These are phyloP conservation scores for Neurospora pannonica DNA, from an alignment of 495 filamentous ascomycete species.

Conservation along the genomic window DNA sequence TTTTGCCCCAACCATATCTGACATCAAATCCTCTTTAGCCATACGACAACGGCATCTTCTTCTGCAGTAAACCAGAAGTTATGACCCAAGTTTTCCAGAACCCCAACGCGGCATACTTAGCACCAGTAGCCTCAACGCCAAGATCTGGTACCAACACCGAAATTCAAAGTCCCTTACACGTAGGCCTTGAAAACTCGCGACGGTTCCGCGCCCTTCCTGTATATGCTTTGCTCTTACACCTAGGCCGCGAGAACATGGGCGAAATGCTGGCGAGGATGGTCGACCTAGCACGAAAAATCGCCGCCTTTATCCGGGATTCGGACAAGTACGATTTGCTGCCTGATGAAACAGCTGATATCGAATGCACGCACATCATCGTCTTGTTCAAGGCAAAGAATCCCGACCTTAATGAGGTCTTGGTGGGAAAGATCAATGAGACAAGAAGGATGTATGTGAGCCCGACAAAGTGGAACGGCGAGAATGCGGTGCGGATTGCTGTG, in stretches of 20 bases:
- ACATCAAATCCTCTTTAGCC: conserved; percentile 36
- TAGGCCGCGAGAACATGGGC: conserved; percentile 61
- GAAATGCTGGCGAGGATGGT: conserved; percentile 67
- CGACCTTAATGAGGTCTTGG: conserved; percentile 53
- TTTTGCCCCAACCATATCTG: neutral
- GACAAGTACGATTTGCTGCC: conserved; percentile 60
- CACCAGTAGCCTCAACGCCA: conserved; percentile 17
- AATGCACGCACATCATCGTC: conserved; percentile 62
- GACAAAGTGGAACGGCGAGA: conserved; percentile 61
- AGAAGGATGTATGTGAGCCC: conserved; percentile 75
- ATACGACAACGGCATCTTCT: conserved; percentile 89
- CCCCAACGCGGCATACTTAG: conserved; percentile 76
- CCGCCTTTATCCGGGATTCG: conserved; percentile 47
- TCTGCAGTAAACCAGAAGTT: conserved; percentile 52
- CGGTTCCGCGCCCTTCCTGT: conserved; percentile 84
- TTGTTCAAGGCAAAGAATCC: conserved; percentile 69
- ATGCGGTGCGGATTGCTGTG: conserved; percentile 72
- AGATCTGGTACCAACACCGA: conserved; percentile 15
- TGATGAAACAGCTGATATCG: conserved; percentile 12
- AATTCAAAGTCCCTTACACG: conserved; percentile 77
- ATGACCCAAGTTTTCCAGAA: conserved; percentile 65
- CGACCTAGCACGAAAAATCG: conserved; percentile 56
- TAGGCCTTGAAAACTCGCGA: conserved; percentile 84
- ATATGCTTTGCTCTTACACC: conserved; percentile 69
- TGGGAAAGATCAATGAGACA: conserved; percentile 61